phyloP scores from a whole-genome alignment of 129 eudicot species.

The Arctium lappa region DNA sequence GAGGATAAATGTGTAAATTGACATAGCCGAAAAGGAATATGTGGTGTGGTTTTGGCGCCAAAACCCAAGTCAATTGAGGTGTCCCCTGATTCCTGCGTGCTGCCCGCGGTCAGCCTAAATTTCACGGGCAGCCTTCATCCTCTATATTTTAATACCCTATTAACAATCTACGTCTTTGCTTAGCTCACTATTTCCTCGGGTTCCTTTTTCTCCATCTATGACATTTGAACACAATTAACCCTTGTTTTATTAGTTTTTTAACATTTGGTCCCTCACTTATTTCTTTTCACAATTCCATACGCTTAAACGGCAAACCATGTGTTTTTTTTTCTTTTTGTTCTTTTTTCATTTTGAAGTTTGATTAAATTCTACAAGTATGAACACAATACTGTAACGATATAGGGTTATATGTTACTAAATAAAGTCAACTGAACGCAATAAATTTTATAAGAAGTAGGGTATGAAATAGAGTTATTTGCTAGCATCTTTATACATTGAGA shows the following conservation, averaged over 20 bases:
- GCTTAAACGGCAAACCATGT: neutral
- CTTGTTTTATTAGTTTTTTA: neutral
- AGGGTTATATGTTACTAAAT: neutral
- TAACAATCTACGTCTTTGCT: constrained; percentile 9
- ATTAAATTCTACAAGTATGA: neutral
- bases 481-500: neutral
- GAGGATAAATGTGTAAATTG: neutral
- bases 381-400: neutral
- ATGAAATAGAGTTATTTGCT: neutral
- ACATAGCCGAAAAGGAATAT: constrained; percentile 26
- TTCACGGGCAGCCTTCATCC: constrained; percentile 27
- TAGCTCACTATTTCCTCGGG: constrained; percentile 66
- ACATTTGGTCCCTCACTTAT: neutral
- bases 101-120: constrained; percentile 42
- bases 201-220: constrained; percentile 32
- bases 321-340: too few relatives aligned
- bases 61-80: constrained; percentile 38
- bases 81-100: constrained; percentile 33
- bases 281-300: neutral
- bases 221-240: constrained; percentile 9
- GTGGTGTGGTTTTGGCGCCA: constrained; percentile 28
- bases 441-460: neutral
- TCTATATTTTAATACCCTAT: constrained; percentile 9
- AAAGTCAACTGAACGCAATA: too few relatives aligned
- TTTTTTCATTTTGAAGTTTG: neutral